phyloP scores from a whole-genome alignment of 73 alveolate genomes.

The Stentor roeselii region DNA sequence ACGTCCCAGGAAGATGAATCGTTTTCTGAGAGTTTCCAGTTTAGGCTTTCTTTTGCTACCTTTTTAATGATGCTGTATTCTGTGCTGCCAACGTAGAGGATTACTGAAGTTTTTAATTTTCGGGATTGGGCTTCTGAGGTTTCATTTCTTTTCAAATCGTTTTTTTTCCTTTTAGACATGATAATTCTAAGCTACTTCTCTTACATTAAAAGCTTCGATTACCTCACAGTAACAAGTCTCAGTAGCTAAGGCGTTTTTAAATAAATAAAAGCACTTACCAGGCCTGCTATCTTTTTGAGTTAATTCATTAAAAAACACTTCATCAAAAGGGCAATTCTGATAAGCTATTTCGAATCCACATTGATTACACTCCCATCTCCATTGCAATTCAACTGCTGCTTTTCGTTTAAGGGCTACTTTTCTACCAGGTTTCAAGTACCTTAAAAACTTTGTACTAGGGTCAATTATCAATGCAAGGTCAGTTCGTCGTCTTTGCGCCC shows the following conservation, averaged over 20 bases:
- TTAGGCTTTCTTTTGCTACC: slow-evolving; percentile 44
- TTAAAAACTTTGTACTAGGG: background rate
- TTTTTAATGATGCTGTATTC: slow-evolving; percentile 48
- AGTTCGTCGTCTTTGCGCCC: slow-evolving; percentile 6
- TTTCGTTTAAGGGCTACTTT: background rate
- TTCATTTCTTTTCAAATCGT: too few relatives aligned
- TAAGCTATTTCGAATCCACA: slow-evolving; percentile 25
- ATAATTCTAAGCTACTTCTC: too few relatives aligned
- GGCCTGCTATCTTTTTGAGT: background rate
- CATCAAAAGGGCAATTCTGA: slow-evolving; percentile 1
- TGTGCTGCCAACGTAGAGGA: too few relatives aligned
- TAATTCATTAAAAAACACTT: background rate
- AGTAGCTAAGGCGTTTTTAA: background rate
- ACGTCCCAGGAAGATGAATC: slow-evolving; percentile 54
- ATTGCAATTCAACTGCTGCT: slow-evolving; percentile 20
- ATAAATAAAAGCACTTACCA: background rate
- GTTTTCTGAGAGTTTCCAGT: slow-evolving; percentile 47
- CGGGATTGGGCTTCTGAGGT: too few relatives aligned
- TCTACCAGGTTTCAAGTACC: background rate
- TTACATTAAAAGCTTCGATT: too few relatives aligned
- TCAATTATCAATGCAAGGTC: slow-evolving; percentile 10
- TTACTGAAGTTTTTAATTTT: too few relatives aligned
- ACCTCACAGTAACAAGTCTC: slow-evolving; percentile 9
- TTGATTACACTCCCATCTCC: slow-evolving; percentile 22
- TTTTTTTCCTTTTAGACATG: too few relatives aligned